phyloP scores from a whole-genome alignment of 768 basidiomycete genomes.

The Goffeauzyma gilvescens region DNA sequence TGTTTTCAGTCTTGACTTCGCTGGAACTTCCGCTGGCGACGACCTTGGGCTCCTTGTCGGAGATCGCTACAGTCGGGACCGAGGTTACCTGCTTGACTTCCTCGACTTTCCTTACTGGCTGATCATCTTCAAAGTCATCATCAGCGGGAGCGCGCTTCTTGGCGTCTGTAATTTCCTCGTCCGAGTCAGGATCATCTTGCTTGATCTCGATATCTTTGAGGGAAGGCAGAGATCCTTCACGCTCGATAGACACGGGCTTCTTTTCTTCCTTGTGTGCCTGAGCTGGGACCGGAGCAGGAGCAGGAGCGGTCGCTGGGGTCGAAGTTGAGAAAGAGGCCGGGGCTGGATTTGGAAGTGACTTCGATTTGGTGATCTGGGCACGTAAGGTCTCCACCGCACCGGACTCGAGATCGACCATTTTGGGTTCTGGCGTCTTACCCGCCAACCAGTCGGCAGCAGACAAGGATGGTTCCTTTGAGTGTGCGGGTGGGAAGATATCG shows the following conservation, averaged over 20 bases:
- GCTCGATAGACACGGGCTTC: slow-evolving; percentile 1
- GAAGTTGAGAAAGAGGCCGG: slow-evolving; percentile 20
- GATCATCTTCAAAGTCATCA: slow-evolving; percentile 6
- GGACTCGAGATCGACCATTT: slow-evolving; percentile 60
- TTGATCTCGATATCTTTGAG: slow-evolving; percentile 9
- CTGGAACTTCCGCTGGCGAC: too few species aligned
- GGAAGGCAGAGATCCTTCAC: too few species aligned
- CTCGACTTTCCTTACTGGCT: too few species aligned
- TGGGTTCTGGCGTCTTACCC: slow-evolving; percentile 59
- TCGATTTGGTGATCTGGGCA: slow-evolving; percentile 20
- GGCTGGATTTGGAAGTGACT: slow-evolving; percentile 30
- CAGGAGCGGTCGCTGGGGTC: slow-evolving; percentile 19
- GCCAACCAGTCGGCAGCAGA: slow-evolving; percentile 65
- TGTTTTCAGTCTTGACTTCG: too few species aligned
- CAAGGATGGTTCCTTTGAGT: slow-evolving; percentile 59
- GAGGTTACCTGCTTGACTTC: too few species aligned
- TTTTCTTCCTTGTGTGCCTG: slow-evolving; percentile 13
- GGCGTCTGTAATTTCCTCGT: slow-evolving; percentile 9
- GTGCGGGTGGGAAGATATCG: slow-evolving; percentile 87
- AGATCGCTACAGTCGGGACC: too few species aligned
- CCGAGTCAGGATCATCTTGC: slow-evolving; percentile 9
- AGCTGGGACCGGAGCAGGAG: slow-evolving; percentile 30
- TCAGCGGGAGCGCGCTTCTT: slow-evolving; percentile 7
- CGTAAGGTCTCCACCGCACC: slow-evolving; percentile 32
- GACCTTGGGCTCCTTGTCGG: too few species aligned